phyloP scores from a whole-genome alignment of 2,329 filamentous ascomycete species.

The Fusarium verticillioides region DNA sequence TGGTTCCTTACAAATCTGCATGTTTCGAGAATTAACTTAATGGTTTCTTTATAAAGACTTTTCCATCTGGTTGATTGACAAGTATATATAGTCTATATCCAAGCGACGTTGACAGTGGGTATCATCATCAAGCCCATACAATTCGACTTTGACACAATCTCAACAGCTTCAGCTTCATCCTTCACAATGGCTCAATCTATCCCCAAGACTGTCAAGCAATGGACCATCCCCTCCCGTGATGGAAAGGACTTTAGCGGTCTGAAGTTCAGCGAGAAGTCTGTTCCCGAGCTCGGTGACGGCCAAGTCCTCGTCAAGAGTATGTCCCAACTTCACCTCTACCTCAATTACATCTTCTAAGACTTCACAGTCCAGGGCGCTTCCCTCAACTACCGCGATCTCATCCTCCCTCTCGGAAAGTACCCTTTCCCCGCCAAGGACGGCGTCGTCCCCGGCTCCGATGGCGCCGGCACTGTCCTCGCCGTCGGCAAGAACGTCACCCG shows the following conservation, averaged over 20 bases:
- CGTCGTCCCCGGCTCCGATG: constrained; percentile 63
- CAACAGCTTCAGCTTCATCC: neutral
- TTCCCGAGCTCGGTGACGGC: constrained; percentile 73
- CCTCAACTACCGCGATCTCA: constrained; percentile 66
- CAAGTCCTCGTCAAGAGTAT: constrained; percentile 75
- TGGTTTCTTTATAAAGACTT: neutral
- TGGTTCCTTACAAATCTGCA: constrained; percentile 20
- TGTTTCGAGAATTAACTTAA: constrained; percentile 8
- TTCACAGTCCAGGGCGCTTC: constrained; percentile 59
- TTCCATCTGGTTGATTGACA: neutral
- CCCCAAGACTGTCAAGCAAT: constrained; percentile 63
- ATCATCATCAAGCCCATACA: neutral
- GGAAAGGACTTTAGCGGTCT: constrained; percentile 69
- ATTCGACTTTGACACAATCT: neutral
- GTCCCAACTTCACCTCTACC: constrained; percentile 4
- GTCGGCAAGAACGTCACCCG: constrained; percentile 61
- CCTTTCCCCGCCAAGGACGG: constrained; percentile 55
- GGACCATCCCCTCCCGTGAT: constrained; percentile 58
- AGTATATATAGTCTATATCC: constrained; percentile 15
- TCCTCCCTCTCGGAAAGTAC: constrained; percentile 61
- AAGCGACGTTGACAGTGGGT: neutral
- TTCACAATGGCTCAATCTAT: constrained; percentile 43
- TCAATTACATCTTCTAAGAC: constrained; percentile 9
- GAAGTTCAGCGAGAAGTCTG: constrained; percentile 62
- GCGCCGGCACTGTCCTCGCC: constrained; percentile 63